Evolutionary conservation across 352 stramenopile species (phyloP).

Genomic region (Aphanomyces euteiches): DNA sequence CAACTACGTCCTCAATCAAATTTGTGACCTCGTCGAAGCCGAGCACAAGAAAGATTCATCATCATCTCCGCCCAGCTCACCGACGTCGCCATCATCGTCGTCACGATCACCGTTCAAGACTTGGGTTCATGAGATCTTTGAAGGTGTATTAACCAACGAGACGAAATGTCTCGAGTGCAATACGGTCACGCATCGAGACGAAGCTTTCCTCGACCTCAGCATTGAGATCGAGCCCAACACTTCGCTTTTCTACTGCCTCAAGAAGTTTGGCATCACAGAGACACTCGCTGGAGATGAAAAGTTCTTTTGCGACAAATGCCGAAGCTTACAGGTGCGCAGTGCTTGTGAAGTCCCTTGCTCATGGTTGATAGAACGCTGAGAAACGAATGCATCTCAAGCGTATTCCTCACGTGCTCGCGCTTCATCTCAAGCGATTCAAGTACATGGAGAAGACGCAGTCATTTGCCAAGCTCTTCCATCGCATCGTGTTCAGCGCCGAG

Average conservation of each 20-base stretch:
- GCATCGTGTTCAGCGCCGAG: constrained; percentile 31
- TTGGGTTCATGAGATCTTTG: constrained; percentile 42
- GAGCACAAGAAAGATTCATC: constrained; percentile 12
- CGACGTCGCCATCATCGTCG: neutral
- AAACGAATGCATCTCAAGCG: constrained; percentile 20
- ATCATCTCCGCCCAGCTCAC: neutral
- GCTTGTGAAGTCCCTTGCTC: neutral
- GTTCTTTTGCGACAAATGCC: constrained; percentile 44
- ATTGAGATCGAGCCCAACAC: constrained; percentile 41
- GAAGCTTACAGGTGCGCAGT: constrained; percentile 35
- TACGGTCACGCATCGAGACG: constrained; percentile 34
- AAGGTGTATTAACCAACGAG: constrained; percentile 40
- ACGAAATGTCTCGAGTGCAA: constrained; percentile 42
- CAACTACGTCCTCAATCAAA: constrained; percentile 46
- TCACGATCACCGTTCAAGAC: constrained; percentile 31
- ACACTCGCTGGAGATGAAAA: constrained; percentile 37
- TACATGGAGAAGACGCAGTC: constrained; percentile 36
- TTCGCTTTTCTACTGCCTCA: constrained; percentile 38
- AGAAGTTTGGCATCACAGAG: constrained; percentile 39
- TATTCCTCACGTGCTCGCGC: constrained; percentile 24
- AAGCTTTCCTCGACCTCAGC: constrained; percentile 40
- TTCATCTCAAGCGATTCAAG: constrained; percentile 33
- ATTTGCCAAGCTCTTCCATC: constrained; percentile 41
- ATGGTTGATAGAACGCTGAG: constrained; percentile 33
- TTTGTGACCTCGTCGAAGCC: constrained; percentile 35